Evolutionary conservation across 164 flowering plant species (phyloP), one percentile per base, ranked within the genome.

Genomic region (Nymphaea thermarum): DNA sequence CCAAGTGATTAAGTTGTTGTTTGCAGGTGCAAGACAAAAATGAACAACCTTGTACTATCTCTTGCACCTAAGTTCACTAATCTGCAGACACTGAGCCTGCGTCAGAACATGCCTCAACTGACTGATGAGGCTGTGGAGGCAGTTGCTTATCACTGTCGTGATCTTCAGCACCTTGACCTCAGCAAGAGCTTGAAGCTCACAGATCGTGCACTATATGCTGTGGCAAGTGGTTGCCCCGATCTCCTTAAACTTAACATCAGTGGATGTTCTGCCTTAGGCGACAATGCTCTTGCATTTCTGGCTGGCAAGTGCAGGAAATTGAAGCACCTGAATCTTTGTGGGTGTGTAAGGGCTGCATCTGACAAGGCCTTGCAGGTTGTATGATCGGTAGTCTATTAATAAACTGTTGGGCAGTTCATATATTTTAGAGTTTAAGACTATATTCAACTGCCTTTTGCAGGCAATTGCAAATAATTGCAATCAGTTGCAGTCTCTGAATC

Each of bases 131-230:
- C 92, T 8, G 83, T 91, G 3, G 86, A 86, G 77, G 66, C 85
- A 51, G 82, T 94, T 68, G 90, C 97, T 65, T 79, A 76, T 47
- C 73, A 65, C 71, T 94, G 96, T 66, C 88, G 79, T 77, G 97
- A 94, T 68, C 87, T 94, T 65, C 84, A 72, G 77, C 88, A 91
- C 62, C 81, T 94, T 72, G 99, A 94, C 73, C 93, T 94, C 55
- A 94, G 99, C 82, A 91, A 87, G 83, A 88, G 99, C 78, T 76
- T 82, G 69, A 88, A 84, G 75, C 93, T 94, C 63, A 85, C 78
- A 68, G 97, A 90, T 78, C 71, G 71, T 43, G 86, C 97, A n/a
- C 72, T 94, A 44, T 81, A 80, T 80, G 89, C 88, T 16, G 66
- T 94, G 72, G 92, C 93, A 47, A 87, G 75, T 73, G 96, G 99